Percentiles rank a stretch among this genome's conserved stretches.
These are phyloP conservation scores for Rhizoclosmatium hyalinum DNA, from an alignment of 371 early-diverging fungal species.

Conservation along the genomic window DNA sequence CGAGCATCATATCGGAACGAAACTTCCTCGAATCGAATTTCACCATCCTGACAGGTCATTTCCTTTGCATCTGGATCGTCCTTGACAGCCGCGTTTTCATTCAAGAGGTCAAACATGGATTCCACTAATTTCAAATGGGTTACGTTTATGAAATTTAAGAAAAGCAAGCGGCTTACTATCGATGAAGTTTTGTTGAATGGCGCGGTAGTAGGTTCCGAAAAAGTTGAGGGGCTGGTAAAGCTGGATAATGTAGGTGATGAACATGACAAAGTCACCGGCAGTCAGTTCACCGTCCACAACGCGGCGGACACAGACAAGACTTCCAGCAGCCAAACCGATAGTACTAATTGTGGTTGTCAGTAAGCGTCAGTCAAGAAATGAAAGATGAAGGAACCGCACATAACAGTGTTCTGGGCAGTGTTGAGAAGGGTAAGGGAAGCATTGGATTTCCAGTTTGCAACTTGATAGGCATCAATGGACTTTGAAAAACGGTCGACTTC, in stretches of 20 bases:
- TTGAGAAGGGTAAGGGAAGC: conserved; percentile 81
- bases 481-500: conserved; percentile 81
- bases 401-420: conserved; percentile 73
- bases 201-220: conserved; percentile 54
- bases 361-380: too few relatives aligned
- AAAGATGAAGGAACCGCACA: too few relatives aligned
- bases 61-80: conserved; percentile 55
- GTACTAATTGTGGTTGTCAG: conserved; percentile 66
- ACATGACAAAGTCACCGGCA: conserved; percentile 88
- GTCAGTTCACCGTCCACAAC: conserved; percentile 74
- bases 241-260: conserved; percentile 74
- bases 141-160: not conserved
- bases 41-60: conserved; percentile 37
- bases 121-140: conserved; percentile 85
- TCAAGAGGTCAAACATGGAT: conserved; percentile 85
- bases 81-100: conserved; percentile 73
- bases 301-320: conserved; percentile 79
- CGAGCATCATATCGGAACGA: conserved; percentile 64
- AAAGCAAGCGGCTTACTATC: conserved; percentile 28
- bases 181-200: conserved; percentile 40
- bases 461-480: conserved; percentile 78
- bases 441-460: conserved; percentile 77
- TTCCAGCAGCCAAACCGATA: conserved; percentile 73
- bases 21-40: conserved; percentile 57
- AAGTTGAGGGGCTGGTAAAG: conserved; percentile 68